Evolutionary conservation across 2,329 filamentous ascomycete genomes (phyloP).

Genomic region (Cryphonectria carpinicola): DNA sequence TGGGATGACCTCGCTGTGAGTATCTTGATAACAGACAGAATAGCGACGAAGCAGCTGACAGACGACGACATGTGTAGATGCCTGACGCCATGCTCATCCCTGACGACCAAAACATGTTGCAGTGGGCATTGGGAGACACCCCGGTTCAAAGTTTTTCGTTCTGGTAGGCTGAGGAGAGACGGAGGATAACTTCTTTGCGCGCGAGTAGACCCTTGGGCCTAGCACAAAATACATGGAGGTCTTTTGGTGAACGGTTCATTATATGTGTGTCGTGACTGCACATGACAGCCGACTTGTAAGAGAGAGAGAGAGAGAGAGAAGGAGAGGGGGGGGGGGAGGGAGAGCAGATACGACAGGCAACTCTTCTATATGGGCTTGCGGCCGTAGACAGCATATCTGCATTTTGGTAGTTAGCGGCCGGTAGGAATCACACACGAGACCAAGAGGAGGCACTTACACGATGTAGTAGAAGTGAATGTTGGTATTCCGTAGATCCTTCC

Average conservation of each 20-base stretch:
- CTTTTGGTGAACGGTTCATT: background rate
- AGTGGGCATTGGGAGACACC: conserved; percentile 17
- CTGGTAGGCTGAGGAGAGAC: conserved; percentile 7
- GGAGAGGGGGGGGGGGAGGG: too few species aligned
- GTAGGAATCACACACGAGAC: background rate
- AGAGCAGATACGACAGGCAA: background rate
- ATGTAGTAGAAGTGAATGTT: conserved; percentile 40
- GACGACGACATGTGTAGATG: conserved; percentile 7
- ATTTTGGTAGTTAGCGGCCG: background rate
- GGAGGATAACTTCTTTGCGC: background rate
- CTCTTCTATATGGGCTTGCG: conserved; percentile 19
- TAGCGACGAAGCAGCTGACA: background rate
- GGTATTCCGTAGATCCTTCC: conserved; percentile 37
- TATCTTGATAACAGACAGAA: background rate
- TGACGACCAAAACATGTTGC: background rate
- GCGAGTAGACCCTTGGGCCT: background rate
- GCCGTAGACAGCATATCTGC: conserved; percentile 26
- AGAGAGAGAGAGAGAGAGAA: conserved; percentile 3
- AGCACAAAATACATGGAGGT: background rate
- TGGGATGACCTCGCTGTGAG: conserved; percentile 26
- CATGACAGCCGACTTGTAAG: background rate
- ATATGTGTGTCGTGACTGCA: background rate
- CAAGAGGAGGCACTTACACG: conserved; percentile 31
- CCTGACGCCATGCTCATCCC: conserved; percentile 18
- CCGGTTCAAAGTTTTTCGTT: conserved; percentile 15